Conservation (phyloP, 352 stramenopile genomes). For the Blastocystis sp. region DNA sequence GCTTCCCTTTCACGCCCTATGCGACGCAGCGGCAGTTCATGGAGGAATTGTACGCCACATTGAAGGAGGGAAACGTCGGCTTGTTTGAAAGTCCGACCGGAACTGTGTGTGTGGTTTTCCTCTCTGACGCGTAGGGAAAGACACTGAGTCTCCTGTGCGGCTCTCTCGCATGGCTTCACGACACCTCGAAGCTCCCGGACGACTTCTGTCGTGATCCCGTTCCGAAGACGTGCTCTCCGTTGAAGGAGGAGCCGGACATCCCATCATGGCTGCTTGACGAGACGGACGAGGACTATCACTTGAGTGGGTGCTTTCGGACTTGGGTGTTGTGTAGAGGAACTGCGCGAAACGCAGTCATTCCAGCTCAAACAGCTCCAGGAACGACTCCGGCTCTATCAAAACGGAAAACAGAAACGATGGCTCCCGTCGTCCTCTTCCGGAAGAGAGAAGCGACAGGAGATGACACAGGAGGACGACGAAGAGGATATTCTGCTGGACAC, state of each 20-base stretch:
- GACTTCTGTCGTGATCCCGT: conserved; percentile 75
- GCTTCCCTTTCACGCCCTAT: conserved; percentile 87
- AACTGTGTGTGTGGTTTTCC: conserved; percentile 78
- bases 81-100: conserved; percentile 90
- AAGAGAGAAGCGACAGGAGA: background rate
- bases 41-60: conserved; percentile 83
- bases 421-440: background rate
- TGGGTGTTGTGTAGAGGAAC: conserved; percentile 79
- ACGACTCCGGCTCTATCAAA: conserved; percentile 19
- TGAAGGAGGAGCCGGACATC: background rate
- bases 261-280: conserved; percentile 47
- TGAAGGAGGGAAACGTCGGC: conserved; percentile 84
- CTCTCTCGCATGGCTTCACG: conserved; percentile 83
- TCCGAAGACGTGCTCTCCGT: background rate
- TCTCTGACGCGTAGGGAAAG: conserved; percentile 80
- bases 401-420: background rate
- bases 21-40: conserved; percentile 87
- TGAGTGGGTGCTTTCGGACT: conserved; percentile 80
- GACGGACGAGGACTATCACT: conserved; percentile 30
- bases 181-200: conserved; percentile 81
- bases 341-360: conserved; percentile 65
- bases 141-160: conserved; percentile 89
- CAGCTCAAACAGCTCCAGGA: conserved; percentile 78
- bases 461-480: background rate
- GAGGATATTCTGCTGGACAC: conserved; percentile 64